A percentile compares a stretch with the other conserved stretches of the same genome.
Evolutionary conservation across 2,329 filamentous ascomycete species (phyloP).

Genomic region (Periglandula ipomoeae): DNA sequence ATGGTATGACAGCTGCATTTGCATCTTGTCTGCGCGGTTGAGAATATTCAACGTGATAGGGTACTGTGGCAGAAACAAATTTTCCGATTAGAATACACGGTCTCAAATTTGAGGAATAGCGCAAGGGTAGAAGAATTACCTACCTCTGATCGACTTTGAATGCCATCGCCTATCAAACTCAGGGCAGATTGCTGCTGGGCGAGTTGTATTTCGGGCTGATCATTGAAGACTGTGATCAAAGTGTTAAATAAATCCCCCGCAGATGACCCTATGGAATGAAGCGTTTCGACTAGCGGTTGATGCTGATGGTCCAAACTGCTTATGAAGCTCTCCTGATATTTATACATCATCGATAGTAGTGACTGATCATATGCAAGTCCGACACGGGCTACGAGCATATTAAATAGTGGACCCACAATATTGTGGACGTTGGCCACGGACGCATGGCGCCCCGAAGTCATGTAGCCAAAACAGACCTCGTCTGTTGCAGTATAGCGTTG

Average conservation of each 20-base stretch:
- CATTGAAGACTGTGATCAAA: slow-evolving; percentile 18
- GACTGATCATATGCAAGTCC: slow-evolving; percentile 23
- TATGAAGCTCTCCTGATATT: slow-evolving; percentile 35
- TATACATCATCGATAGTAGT: background rate
- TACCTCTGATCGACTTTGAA: slow-evolving; percentile 1
- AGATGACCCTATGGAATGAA: slow-evolving; percentile 18
- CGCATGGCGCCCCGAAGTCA: slow-evolving; percentile 42
- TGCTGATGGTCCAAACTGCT: slow-evolving; percentile 37
- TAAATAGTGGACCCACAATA: slow-evolving; percentile 43
- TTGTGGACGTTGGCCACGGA: slow-evolving; percentile 37
- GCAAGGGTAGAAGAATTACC: background rate
- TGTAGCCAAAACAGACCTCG: slow-evolving; percentile 45
- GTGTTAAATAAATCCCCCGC: slow-evolving; percentile 20
- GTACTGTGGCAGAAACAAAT: background rate
- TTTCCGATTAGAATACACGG: background rate
- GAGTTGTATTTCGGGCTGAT: slow-evolving; percentile 9
- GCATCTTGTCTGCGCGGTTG: background rate
- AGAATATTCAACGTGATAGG: background rate
- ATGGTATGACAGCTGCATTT: background rate
- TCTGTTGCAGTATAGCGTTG: slow-evolving; percentile 34
- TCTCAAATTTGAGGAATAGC: background rate
- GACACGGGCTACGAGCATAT: slow-evolving; percentile 34
- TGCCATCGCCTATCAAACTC: background rate
- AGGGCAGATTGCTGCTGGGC: background rate
- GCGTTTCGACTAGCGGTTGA: slow-evolving; percentile 39